Evolutionary conservation across 202 grass and related monocot genomes (phyloP), one percentile per base, ranked within the genome.

Genomic region (Carex sylvatica): DNA sequence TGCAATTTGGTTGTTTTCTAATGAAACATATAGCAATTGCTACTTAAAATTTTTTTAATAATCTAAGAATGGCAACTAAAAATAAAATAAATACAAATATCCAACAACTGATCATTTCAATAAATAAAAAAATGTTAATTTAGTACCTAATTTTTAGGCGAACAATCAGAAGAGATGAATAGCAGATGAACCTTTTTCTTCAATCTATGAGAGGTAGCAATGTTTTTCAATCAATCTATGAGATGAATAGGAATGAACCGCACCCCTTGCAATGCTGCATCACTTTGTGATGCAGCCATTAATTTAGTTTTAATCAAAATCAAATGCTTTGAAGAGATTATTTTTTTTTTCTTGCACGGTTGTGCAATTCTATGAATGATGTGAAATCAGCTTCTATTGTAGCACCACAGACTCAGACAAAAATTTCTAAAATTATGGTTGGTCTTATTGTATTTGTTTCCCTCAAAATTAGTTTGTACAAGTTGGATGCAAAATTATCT

Each of bases 211-310:
- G 49, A 55, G 47, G 14, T 54, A 56, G 72, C 72, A 75, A 56
- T 55, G 8, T 56, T 75, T 22, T 54, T 54, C 24, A 75, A 75
- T 26, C 47, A 55, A 75, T 26, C 26, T 26, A 26, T 26, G 26
- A 26, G 26, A 26, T 1, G 52, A 76, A 19, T 18, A 76, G 0
- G 14, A 26, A 33, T 58, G 23, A 74, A 75, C 24, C 6, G 2
- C 70, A 75, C 15, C 46, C 5, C 9, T 77, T 77, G 51, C 15
- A 59, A 35, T 75, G 72, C 49, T 75, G 72, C 72, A 75, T 75
- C 49, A 75, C 72, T n/a, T 33, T 20, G 73, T 77, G 73, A 77
- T 77, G 73, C 73, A 77, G 73, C 73, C 73, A 77, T 77, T 36
- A 77, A 77, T 19, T 72, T 26, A 52, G 15, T 55, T 33, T 26